These are phyloP conservation scores for Calendula officinalis DNA, from an alignment of 129 eudicot species.

Conservation along the genomic window DNA sequence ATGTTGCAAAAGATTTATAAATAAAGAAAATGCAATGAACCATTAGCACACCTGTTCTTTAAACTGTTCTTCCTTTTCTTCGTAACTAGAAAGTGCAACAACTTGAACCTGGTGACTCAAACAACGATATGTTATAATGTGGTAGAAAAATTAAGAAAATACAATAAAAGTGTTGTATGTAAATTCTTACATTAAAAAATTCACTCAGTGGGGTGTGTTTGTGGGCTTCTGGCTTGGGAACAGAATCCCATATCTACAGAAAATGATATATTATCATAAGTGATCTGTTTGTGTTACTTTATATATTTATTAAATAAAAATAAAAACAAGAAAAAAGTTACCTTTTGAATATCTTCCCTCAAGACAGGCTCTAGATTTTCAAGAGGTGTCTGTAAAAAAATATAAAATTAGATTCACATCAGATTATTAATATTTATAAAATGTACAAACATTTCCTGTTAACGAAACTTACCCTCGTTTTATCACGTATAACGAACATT, in stretches of 20 bases:
- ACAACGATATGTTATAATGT: constrained; percentile 27
- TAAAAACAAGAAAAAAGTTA: not conserved
- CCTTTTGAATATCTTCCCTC: not conserved
- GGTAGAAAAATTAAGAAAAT: not conserved
- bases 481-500: not conserved
- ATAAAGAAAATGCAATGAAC: not conserved
- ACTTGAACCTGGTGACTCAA: constrained; percentile 55
- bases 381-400: constrained; percentile 1
- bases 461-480: not conserved
- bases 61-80: constrained; percentile 70
- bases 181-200: constrained; percentile 69
- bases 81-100: constrained; percentile 66
- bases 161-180: not conserved
- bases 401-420: not conserved
- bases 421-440: not conserved
- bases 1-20: not conserved
- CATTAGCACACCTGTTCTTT: constrained; percentile 54
- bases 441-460: not conserved
- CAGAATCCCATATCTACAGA: constrained; percentile 73
- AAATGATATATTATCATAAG: not conserved
- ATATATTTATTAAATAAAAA: not conserved
- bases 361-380: not conserved
- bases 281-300: not conserved
- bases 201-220: constrained; percentile 73
- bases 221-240: constrained; percentile 84